A percentile compares a stretch with the other conserved stretches of the same genome.
Evolutionary conservation across 495 filamentous ascomycete genomes (phyloP).

Genomic region (Xylaria cubensis): DNA sequence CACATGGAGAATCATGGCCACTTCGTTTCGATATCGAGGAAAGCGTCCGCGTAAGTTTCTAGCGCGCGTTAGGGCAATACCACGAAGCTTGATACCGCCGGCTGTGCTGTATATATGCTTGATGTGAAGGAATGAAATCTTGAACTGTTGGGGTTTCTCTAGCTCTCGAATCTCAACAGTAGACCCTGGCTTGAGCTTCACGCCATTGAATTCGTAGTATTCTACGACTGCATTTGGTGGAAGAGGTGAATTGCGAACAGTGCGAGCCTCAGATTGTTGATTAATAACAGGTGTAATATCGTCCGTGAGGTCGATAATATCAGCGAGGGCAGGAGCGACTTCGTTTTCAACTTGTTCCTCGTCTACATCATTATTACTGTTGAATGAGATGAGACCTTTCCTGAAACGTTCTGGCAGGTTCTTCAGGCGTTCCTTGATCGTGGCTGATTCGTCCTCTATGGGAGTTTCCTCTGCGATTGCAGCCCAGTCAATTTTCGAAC

Average conservation of each 20-base stretch:
- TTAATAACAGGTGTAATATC: slow-evolving; percentile 4
- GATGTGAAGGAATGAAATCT: slow-evolving; percentile 51
- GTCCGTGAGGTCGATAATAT: slow-evolving; percentile 35
- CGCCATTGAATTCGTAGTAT: slow-evolving; percentile 29
- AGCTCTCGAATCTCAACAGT: slow-evolving; percentile 44
- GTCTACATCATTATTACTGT: neutral
- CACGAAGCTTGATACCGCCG: slow-evolving; percentile 45
- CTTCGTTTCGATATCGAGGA: slow-evolving; percentile 57
- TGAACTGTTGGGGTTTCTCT: slow-evolving; percentile 25
- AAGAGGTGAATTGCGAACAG: slow-evolving; percentile 26
- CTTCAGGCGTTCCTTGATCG: slow-evolving; percentile 13
- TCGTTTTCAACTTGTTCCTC: slow-evolving; percentile 12
- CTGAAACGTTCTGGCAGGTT: slow-evolving; percentile 8
- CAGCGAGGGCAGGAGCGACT: slow-evolving; percentile 26
- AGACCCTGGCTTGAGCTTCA: slow-evolving; percentile 35
- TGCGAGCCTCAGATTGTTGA: slow-evolving; percentile 2
- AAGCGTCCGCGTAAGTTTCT: slow-evolving; percentile 49
- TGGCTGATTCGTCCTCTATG: neutral
- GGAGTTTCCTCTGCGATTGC: neutral
- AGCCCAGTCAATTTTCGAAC: neutral
- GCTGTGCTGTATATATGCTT: slow-evolving; percentile 43
- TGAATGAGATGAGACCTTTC: neutral
- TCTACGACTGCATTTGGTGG: slow-evolving; percentile 21
- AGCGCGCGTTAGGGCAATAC: slow-evolving; percentile 47
- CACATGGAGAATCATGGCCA: slow-evolving; percentile 58